These are phyloP conservation scores for Trametes sp. DNA, from an alignment of 1,284 basidiomycete species.

Conservation along the genomic window DNA sequence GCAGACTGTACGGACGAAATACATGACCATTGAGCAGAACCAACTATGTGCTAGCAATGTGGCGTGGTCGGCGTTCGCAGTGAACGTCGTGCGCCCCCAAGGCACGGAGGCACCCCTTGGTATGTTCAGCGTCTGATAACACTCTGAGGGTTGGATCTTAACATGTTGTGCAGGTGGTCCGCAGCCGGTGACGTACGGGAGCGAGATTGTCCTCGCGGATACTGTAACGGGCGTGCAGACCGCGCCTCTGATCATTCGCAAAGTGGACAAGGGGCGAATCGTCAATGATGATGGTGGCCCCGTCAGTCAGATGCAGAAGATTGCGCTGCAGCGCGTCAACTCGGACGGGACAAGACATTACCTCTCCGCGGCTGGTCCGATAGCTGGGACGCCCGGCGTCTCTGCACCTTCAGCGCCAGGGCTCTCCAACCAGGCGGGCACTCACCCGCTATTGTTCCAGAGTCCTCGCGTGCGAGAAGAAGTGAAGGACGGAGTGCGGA, in stretches of 20 bases:
- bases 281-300: slow-evolving; percentile 86
- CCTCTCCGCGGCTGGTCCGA: slow-evolving; percentile 83
- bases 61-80: slow-evolving; percentile 93
- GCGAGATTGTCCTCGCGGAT: slow-evolving; percentile 87
- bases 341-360: slow-evolving; percentile 83
- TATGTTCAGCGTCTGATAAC: slow-evolving; percentile 60
- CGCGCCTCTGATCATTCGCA: slow-evolving; percentile 88
- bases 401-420: slow-evolving; percentile 69
- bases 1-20: slow-evolving; percentile 96
- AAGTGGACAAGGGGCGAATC: slow-evolving; percentile 91
- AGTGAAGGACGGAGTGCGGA: slow-evolving; percentile 72
- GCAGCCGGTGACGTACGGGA: slow-evolving; percentile 90
- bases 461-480: slow-evolving; percentile 78
- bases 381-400: slow-evolving; percentile 74
- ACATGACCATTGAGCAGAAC: slow-evolving; percentile 89
- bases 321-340: slow-evolving; percentile 87
- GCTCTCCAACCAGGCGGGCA: slow-evolving; percentile 76
- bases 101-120: slow-evolving; percentile 63
- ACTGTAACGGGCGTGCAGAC: slow-evolving; percentile 85
- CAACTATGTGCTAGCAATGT: slow-evolving; percentile 87
- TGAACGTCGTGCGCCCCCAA: slow-evolving; percentile 78
- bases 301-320: slow-evolving; percentile 96
- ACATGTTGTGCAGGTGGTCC: slow-evolving; percentile 56
- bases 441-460: slow-evolving; percentile 81
- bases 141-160: slow-evolving; percentile 44